Evolutionary conservation across 1,284 basidiomycete genomes (phyloP).

Genomic region (Ganoderma resinaceum): DNA sequence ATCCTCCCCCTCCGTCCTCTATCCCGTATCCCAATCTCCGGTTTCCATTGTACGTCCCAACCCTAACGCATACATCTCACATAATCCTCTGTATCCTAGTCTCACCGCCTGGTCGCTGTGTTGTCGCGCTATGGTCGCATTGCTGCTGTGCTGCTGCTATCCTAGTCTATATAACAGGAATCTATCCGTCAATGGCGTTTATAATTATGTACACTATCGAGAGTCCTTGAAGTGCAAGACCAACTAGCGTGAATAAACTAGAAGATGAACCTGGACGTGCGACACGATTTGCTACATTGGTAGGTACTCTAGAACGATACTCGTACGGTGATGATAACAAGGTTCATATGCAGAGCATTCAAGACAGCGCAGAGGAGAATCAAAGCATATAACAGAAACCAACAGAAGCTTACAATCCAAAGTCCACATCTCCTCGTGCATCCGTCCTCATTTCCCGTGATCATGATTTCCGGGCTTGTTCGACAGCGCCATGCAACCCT

Average conservation of each 20-base stretch:
- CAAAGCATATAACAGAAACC: no score
- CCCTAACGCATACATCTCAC: neutral
- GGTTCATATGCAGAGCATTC: neutral
- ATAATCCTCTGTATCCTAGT: neutral
- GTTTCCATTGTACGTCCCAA: neutral
- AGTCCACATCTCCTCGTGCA: neutral
- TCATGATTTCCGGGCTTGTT: constrained; percentile 13
- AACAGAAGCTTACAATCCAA: no score
- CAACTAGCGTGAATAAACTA: neutral
- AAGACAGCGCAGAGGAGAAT: no score
- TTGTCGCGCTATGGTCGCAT: constrained; percentile 6
- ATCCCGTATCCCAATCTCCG: neutral
- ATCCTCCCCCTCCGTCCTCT: neutral
- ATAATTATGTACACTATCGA: neutral
- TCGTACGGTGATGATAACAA: neutral
- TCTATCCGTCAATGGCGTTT: neutral
- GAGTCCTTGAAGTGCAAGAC: neutral
- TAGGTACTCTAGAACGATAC: neutral
- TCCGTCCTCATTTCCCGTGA: neutral
- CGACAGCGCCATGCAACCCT: constrained; percentile 26
- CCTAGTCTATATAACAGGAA: neutral
- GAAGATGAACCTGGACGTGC: neutral
- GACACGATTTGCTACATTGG: neutral
- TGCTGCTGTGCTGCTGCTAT: constrained; percentile 7
- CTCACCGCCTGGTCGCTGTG: constrained; percentile 7